A percentile compares a stretch with the other conserved stretches of the same genome.
Evolutionary conservation across 2,329 filamentous ascomycete species (phyloP).

Genomic region (Trichoderma aggressivum): DNA sequence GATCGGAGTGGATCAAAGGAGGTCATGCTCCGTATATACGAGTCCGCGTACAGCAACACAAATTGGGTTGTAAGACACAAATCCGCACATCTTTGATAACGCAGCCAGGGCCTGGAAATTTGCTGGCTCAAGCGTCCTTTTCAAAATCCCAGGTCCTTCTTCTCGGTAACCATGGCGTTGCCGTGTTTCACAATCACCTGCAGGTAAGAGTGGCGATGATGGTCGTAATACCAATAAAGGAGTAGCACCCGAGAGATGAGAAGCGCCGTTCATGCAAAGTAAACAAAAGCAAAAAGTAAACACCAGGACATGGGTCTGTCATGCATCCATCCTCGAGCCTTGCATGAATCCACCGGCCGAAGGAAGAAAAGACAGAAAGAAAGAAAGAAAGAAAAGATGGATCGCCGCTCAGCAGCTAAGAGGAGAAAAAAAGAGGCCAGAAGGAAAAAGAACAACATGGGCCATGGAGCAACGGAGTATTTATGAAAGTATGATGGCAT

Average conservation of each 20-base stretch:
- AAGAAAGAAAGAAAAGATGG: neutral
- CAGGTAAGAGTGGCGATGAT: neutral
- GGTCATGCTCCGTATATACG: neutral
- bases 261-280: neutral
- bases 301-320: conserved; percentile 2
- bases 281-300: conserved; percentile 7
- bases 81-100: conserved; percentile 12
- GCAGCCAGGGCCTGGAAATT: conserved; percentile 12
- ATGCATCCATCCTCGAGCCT: neutral
- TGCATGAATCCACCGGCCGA: conserved; percentile 3
- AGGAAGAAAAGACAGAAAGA: neutral
- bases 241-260: neutral
- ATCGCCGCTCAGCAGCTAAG: neutral
- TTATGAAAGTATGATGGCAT: neutral
- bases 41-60: neutral
- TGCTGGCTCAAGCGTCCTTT: conserved; percentile 17
- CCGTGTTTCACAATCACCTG: conserved; percentile 9
- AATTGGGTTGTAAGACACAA: conserved; percentile 10
- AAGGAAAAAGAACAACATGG: neutral
- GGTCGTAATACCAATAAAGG: neutral
- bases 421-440: neutral
- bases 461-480: conserved; percentile 1
- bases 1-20: conserved; percentile 7
- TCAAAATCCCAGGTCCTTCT: neutral
- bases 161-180: conserved; percentile 12